phyloP scores from a whole-genome alignment of 805 yeast species.

The Starmerella stigmatis region DNA sequence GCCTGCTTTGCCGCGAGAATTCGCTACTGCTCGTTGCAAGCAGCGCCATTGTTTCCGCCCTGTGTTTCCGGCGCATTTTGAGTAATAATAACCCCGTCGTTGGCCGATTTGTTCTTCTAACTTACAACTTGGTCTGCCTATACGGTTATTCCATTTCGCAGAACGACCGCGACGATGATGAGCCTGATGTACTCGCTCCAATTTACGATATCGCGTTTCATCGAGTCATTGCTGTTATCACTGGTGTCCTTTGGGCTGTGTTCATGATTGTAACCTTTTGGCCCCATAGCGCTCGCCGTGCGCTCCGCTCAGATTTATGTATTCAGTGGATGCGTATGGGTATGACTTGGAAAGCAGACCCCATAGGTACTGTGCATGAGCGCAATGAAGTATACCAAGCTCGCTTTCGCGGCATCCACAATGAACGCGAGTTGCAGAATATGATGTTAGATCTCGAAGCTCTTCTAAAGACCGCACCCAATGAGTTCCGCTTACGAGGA shows the following conservation, averaged over 20 bases:
- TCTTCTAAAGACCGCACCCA: slow-evolving; percentile 58
- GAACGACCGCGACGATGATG: slow-evolving; percentile 39
- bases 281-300: slow-evolving; percentile 66
- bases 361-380: slow-evolving; percentile 34
- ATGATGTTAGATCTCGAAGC: slow-evolving; percentile 52
- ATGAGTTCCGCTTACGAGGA: slow-evolving; percentile 67
- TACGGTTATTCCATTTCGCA: slow-evolving; percentile 61
- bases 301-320: slow-evolving; percentile 55
- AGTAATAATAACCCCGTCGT: slow-evolving; percentile 34
- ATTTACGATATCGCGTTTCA: slow-evolving; percentile 76
- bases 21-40: slow-evolving; percentile 43
- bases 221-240: slow-evolving; percentile 58
- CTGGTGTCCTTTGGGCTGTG: slow-evolving; percentile 71
- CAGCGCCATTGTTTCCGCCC: slow-evolving; percentile 34
- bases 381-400: neutral
- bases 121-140: slow-evolving; percentile 68
- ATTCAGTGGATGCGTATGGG: slow-evolving; percentile 73
- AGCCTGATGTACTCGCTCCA: slow-evolving; percentile 57
- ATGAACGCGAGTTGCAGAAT: slow-evolving; percentile 38
- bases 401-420: slow-evolving; percentile 25
- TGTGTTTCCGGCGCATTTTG: slow-evolving; percentile 47
- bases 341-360: slow-evolving; percentile 67
- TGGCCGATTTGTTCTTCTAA: slow-evolving; percentile 51
- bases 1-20: slow-evolving; percentile 38
- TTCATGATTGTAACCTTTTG: slow-evolving; percentile 52